Percentiles rank a stretch among this genome's conserved stretches.
phyloP scores from a whole-genome alignment of 2,329 filamentous ascomycete genomes.

The Penicillium sp. region DNA sequence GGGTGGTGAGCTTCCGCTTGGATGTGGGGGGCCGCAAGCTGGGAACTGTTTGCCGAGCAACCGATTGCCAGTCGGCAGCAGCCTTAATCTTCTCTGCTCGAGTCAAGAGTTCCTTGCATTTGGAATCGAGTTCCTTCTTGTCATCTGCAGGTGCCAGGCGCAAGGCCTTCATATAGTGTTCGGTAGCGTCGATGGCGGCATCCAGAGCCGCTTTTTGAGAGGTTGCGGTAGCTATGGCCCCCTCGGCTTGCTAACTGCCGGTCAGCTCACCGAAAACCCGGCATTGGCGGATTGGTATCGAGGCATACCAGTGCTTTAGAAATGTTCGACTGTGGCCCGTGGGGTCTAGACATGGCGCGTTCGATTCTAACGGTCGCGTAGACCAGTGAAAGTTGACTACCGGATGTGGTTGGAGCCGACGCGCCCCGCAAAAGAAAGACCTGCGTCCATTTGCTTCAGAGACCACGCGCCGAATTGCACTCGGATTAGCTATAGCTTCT shows the following conservation, averaged over 20 bases:
- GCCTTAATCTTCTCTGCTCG: slow-evolving; percentile 74
- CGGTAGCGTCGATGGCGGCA: slow-evolving; percentile 72
- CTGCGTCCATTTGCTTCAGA: not conserved
- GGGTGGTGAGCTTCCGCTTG: slow-evolving; percentile 61
- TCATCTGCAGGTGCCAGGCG: slow-evolving; percentile 61
- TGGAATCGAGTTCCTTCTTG: slow-evolving; percentile 63
- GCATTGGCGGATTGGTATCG: not conserved
- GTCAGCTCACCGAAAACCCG: slow-evolving; percentile 23
- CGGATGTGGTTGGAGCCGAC: slow-evolving; percentile 11
- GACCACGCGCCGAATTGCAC: not conserved
- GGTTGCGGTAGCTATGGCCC: slow-evolving; percentile 49
- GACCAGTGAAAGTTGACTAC: slow-evolving; percentile 3
- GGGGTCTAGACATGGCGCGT: slow-evolving; percentile 31
- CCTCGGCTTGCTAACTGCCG: slow-evolving; percentile 52
- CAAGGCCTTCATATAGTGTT: slow-evolving; percentile 77
- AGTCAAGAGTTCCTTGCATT: slow-evolving; percentile 68
- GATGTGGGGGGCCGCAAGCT: slow-evolving; percentile 51
- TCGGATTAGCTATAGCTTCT: not conserved
- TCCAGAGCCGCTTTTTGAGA: slow-evolving; percentile 66
- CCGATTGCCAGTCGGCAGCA: slow-evolving; percentile 31
- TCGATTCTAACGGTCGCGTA: slow-evolving; percentile 7
- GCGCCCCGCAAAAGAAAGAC: slow-evolving; percentile 9
- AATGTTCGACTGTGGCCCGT: slow-evolving; percentile 26
- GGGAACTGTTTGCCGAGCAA: slow-evolving; percentile 25
- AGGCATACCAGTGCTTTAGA: slow-evolving; percentile 32